Base-by-base conservation (phyloP, 495 filamentous ascomycete genomes). In the Barbatosphaeria neglecta region DNA sequence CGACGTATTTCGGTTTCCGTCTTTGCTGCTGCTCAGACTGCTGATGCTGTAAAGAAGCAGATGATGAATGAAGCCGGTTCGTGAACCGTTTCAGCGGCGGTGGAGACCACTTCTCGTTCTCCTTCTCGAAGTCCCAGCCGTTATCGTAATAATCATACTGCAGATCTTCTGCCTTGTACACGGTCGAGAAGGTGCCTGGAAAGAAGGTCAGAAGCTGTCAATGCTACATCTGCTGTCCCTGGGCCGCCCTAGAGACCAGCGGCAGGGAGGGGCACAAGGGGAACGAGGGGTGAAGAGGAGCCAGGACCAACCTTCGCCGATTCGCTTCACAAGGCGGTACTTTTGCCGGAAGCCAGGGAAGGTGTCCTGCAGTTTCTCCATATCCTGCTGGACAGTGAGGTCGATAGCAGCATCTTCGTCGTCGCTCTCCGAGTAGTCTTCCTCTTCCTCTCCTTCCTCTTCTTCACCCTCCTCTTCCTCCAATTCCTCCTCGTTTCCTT, bases 121-220 rank as follows among this genome's bases (percentile, higher is more conserved):
- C 73, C 45, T 77, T 78, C 48, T 78, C 77, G 19, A 84, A 53
- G 55, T 96, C 88, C 92, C 92, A 97, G 41, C 80, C 74, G 62
- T 96, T 96, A 35, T 83, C 65, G 65, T 87, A 93, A 38, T 74
- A 61, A 43, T 94, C 76, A 57, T 96, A 95, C 22, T 78, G 72
- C n/a, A 96, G 67, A 60, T 99, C 93, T 64, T 99, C 92, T 27
- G 92, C 92, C 62, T 97, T 97, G 67, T 97, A 99, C 0, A 99
- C 92, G 10, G 90, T 96, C 0, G 90, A 96, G 57, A 99, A 99
- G 16, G 92, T 99, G 28, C 89, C 86, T 90, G 55, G 27, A n/a
- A 8, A 31, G 18, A n/a, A n/a, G 16, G 44, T 35, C 35, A 47
- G 28, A 17, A 4, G 43, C n/a, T n/a, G n/a, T n/a, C n/a, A n/a